Conservation (phyloP, 1,139 yeast genomes). For the Hansenula lynferdii region DNA sequence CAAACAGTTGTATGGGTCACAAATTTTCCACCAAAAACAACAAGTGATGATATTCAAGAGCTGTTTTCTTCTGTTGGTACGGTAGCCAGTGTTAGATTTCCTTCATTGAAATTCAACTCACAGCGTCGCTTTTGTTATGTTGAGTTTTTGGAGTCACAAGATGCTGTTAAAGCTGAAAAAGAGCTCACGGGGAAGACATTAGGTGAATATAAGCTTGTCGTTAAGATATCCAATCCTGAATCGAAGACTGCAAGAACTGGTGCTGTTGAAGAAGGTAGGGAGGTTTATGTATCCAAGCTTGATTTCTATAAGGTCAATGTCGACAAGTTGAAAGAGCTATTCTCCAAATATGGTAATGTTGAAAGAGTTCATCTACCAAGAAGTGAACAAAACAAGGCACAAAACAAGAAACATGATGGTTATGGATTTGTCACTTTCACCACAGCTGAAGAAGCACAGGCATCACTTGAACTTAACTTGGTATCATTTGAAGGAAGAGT, state of each 20-base stretch:
- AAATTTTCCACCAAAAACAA: constrained; percentile 61
- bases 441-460: constrained; percentile 33
- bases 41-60: constrained; percentile 34
- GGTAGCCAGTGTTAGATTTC: constrained; percentile 54
- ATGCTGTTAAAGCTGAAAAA: constrained; percentile 45
- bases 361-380: constrained; percentile 49
- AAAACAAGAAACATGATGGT: constrained; percentile 40
- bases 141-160: constrained; percentile 43
- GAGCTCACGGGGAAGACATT: constrained; percentile 36
- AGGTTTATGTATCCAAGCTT: constrained; percentile 48
- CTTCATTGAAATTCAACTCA: constrained; percentile 52
- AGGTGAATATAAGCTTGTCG: constrained; percentile 37
- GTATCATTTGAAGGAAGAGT: constrained; percentile 35
- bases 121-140: constrained; percentile 74
- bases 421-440: constrained; percentile 52
- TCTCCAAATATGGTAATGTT: constrained; percentile 41
- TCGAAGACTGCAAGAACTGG: constrained; percentile 34
- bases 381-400: constrained; percentile 25
- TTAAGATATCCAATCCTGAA: constrained; percentile 54
- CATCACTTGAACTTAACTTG: constrained; percentile 37
- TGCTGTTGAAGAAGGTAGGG: constrained; percentile 46
- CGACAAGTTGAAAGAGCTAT: constrained; percentile 27
- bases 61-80: constrained; percentile 44
- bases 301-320: constrained; percentile 35
- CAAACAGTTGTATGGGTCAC: constrained; percentile 61